These are phyloP conservation scores for Uncinocarpus reesii DNA, from an alignment of 2,329 filamentous ascomycete species.

Conservation along the genomic window DNA sequence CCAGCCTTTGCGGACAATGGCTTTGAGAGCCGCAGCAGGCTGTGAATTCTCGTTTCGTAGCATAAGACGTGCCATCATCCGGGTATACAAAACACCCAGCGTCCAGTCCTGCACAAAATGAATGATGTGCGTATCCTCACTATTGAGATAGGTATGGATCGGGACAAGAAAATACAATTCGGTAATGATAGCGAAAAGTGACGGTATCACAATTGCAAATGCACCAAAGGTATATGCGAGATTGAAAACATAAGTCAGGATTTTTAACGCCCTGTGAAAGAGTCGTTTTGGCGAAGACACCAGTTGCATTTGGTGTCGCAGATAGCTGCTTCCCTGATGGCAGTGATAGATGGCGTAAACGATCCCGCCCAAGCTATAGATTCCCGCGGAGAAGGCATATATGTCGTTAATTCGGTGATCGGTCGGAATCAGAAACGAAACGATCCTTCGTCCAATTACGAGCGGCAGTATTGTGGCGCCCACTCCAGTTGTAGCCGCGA, in stretches of 20 bases:
- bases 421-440: conserved; percentile 60
- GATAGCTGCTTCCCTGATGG: conserved; percentile 12
- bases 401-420: conserved; percentile 80
- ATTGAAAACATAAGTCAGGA: conserved; percentile 32
- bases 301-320: conserved; percentile 14
- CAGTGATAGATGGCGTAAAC: conserved; percentile 45
- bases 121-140: conserved; percentile 40
- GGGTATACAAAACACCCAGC: conserved; percentile 78
- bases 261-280: conserved; percentile 16
- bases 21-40: conserved; percentile 62
- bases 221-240: conserved; percentile 66
- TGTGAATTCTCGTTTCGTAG: conserved; percentile 59
- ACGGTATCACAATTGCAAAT: conserved; percentile 68
- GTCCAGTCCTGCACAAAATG: conserved; percentile 92
- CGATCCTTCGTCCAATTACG: conserved; percentile 69
- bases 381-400: conserved; percentile 85
- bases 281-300: conserved; percentile 27
- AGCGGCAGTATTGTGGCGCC: conserved; percentile 77
- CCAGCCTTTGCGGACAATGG: conserved; percentile 64
- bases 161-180: conserved; percentile 86
- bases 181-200: conserved; percentile 65
- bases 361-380: conserved; percentile 64
- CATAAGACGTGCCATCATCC: conserved; percentile 62
- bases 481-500: conserved; percentile 79
- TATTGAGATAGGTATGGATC: conserved; percentile 62